These are phyloP conservation scores for Ceratocystis diversiconidia DNA, from an alignment of 2,329 filamentous ascomycete species.

Conservation along the genomic window DNA sequence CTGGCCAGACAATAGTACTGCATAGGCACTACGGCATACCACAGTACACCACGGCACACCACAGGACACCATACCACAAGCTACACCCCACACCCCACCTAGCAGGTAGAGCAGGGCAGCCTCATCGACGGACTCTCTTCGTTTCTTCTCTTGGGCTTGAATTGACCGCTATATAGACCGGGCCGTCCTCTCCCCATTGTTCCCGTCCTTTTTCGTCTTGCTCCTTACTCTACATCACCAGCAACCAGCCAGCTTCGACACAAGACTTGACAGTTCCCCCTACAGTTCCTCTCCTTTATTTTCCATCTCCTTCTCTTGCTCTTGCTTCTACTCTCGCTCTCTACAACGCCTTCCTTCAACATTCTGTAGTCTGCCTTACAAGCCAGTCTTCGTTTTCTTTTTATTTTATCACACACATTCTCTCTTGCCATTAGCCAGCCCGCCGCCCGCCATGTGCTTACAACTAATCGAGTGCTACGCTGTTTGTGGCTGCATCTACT, in stretches of 20 bases:
- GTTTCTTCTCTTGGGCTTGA: not conserved
- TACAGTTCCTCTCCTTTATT: not conserved
- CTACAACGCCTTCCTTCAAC: no score
- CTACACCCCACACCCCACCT: not conserved
- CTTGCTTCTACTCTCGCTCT: not conserved
- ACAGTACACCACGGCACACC: not conserved
- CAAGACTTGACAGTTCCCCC: not conserved
- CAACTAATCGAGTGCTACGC: constrained; percentile 76
- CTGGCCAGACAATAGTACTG: not conserved
- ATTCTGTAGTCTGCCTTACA: no score
- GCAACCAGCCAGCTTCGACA: not conserved
- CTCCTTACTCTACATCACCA: not conserved
- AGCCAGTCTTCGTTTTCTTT: not conserved
- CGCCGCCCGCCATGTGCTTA: constrained; percentile 56
- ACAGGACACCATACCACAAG: not conserved
- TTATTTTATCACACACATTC: not conserved
- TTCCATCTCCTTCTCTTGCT: constrained; percentile 11
- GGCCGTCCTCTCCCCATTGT: not conserved
- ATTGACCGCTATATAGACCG: not conserved
- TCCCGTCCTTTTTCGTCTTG: not conserved
- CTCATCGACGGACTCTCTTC: not conserved
- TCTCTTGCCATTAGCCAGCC: not conserved
- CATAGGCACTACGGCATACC: not conserved
- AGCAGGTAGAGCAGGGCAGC: no score
- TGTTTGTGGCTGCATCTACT: constrained; percentile 76